These are phyloP conservation scores for Coniochaeta pulveracea DNA, from an alignment of 2,329 filamentous ascomycete genomes.

Conservation along the genomic window DNA sequence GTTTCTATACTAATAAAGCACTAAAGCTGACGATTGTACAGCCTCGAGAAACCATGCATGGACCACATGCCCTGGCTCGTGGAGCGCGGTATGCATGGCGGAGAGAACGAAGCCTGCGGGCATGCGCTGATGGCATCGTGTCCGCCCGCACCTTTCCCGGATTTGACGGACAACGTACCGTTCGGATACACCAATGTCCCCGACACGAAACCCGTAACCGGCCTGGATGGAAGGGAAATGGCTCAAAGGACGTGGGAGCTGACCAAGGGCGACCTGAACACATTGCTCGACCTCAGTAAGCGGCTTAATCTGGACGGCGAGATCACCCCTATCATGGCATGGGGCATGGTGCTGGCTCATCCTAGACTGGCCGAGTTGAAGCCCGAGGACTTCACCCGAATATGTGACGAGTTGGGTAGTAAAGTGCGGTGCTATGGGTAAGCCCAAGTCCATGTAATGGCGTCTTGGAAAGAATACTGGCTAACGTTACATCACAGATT, in stretches of 20 bases:
- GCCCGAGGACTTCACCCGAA: constrained; percentile 54
- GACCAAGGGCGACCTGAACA: constrained; percentile 64
- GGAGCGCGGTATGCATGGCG: constrained; percentile 44
- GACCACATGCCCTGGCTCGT: constrained; percentile 76
- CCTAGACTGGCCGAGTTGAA: constrained; percentile 56
- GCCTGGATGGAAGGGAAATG: not conserved
- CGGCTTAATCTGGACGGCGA: constrained; percentile 76
- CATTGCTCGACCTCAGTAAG: constrained; percentile 73
- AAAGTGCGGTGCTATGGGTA: constrained; percentile 93
- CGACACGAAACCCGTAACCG: constrained; percentile 26
- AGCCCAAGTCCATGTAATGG: too few relatives aligned
- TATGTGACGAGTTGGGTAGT: constrained; percentile 62
- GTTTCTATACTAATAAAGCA: constrained; percentile 5
- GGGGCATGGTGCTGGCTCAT: constrained; percentile 69
- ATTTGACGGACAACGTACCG: constrained; percentile 36
- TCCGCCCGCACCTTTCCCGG: constrained; percentile 54
- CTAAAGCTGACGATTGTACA: constrained; percentile 30
- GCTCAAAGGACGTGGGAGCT: constrained; percentile 67
- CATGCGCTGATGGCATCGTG: constrained; percentile 92
- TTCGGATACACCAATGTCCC: constrained; percentile 37
- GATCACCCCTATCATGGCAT: constrained; percentile 92
- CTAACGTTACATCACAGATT: constrained; percentile 30
- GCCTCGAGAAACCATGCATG: constrained; percentile 87
- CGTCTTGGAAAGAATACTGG: too few relatives aligned
- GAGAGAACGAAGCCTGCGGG: constrained; percentile 58